Percentiles rank a stretch among this genome's conserved stretches.
phyloP scores from a whole-genome alignment of 495 filamentous ascomycete genomes.

The Penicillium bialowiezense region DNA sequence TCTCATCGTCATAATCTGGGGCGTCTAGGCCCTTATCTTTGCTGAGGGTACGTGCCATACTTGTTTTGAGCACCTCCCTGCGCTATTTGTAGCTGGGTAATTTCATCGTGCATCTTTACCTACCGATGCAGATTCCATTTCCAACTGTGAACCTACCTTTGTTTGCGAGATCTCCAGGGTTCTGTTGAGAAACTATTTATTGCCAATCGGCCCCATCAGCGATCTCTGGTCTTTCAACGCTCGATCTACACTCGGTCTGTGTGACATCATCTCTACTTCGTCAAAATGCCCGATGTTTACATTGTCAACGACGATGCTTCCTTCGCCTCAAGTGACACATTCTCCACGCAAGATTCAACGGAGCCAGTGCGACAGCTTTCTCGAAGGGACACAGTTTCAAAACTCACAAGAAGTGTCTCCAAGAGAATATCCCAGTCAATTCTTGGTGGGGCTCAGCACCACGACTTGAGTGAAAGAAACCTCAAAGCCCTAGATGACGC shows the following conservation, averaged over 20 bases:
- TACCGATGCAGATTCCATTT: background rate
- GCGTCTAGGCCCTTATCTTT: background rate
- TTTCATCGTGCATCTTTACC: background rate
- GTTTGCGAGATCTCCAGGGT: background rate
- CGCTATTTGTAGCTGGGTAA: background rate
- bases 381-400: conserved; percentile 13
- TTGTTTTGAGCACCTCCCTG: background rate
- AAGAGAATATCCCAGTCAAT: conserved; percentile 19
- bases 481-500: conserved; percentile 7
- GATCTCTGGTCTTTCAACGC: background rate
- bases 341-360: conserved; percentile 12
- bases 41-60: background rate
- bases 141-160: background rate
- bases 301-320: conserved; percentile 17
- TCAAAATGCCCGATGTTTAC: conserved; percentile 12
- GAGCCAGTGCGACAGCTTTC: conserved; percentile 5
- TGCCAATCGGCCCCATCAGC: background rate
- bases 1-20: too few relatives aligned
- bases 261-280: background rate
- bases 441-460: background rate
- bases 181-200: background rate
- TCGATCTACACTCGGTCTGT: background rate
- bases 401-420: conserved; percentile 19
- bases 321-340: conserved; percentile 8
- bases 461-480: conserved; percentile 16